Percentiles rank a stretch among this genome's conserved stretches.
These are phyloP conservation scores for Raddia guianensis DNA, from an alignment of 176 grass and related monocot species.

Conservation along the genomic window DNA sequence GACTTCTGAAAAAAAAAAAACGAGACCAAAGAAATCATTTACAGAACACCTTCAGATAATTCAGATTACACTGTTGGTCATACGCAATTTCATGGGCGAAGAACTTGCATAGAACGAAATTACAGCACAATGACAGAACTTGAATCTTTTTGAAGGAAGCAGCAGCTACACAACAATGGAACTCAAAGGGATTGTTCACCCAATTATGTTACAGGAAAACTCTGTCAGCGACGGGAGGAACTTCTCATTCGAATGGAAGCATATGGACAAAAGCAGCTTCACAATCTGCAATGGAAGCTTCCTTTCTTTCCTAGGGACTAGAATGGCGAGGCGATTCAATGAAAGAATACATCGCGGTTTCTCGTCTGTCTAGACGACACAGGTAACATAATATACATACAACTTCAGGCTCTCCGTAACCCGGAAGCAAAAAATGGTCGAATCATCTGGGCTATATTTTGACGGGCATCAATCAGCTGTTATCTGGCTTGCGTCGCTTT, in stretches of 20 bases:
- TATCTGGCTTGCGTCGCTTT: slow-evolving; percentile 61
- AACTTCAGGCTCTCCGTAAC: slow-evolving; percentile 17
- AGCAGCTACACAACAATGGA: not conserved
- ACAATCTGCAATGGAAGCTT: slow-evolving; percentile 61
- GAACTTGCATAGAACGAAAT: not conserved
- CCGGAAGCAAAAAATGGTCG: slow-evolving; percentile 42
- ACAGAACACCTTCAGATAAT: not conserved
- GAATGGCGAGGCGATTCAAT: slow-evolving; percentile 36
- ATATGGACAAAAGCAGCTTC: slow-evolving; percentile 69
- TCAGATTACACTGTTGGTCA: not conserved
- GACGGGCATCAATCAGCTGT: slow-evolving; percentile 26
- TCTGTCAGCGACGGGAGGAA: slow-evolving; percentile 27
- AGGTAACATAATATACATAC: slow-evolving; percentile 53
- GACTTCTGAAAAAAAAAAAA: not conserved
- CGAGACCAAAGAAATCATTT: not conserved
- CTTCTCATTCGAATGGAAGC: slow-evolving; percentile 64
- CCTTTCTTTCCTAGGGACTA: slow-evolving; percentile 46
- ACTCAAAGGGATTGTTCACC: not conserved
- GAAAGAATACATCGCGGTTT: slow-evolving; percentile 56
- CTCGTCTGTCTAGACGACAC: slow-evolving; percentile 15
- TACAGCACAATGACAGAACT: not conserved
- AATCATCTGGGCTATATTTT: not conserved
- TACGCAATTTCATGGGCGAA: not conserved
- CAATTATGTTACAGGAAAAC: slow-evolving; percentile 33
- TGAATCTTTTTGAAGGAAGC: not conserved